These are phyloP conservation scores for Strobilomyces dryophilus DNA, from an alignment of 768 basidiomycete genomes.

Conservation along the genomic window DNA sequence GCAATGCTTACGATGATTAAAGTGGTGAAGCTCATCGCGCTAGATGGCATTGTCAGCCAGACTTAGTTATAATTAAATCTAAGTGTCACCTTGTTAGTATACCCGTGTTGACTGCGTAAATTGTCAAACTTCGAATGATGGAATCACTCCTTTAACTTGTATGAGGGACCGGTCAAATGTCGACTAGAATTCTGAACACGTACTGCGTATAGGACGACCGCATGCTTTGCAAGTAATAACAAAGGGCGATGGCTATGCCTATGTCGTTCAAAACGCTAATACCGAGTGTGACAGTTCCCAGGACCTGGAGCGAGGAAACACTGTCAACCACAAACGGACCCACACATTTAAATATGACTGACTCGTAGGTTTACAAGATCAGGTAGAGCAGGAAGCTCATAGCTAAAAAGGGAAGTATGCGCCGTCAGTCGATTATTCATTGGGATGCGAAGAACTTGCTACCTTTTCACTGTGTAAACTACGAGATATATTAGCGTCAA, in stretches of 20 bases:
- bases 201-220: constrained; percentile 47
- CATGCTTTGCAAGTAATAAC: constrained; percentile 50
- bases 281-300: constrained; percentile 48
- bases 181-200: constrained; percentile 9
- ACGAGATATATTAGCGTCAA: constrained; percentile 3
- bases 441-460: constrained; percentile 3
- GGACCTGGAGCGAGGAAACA: constrained; percentile 28
- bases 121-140: constrained; percentile 49
- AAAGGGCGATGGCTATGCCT: constrained; percentile 47
- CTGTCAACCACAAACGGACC: neutral
- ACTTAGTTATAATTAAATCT: neutral
- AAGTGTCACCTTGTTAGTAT: constrained; percentile 50
- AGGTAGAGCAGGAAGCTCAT: constrained; percentile 39
- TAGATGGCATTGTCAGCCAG: constrained; percentile 6
- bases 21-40: constrained; percentile 40
- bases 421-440: neutral
- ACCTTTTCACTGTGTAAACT: constrained; percentile 49
- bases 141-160: constrained; percentile 43
- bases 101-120: constrained; percentile 65
- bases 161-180: neutral
- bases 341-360: constrained; percentile 6
- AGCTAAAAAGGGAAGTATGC: constrained; percentile 23
- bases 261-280: constrained; percentile 49
- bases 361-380: constrained; percentile 46
- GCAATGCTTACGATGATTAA: constrained; percentile 47